phyloP scores from a whole-genome alignment of 345 rosid genomes.

The Eucalyptus albens region DNA sequence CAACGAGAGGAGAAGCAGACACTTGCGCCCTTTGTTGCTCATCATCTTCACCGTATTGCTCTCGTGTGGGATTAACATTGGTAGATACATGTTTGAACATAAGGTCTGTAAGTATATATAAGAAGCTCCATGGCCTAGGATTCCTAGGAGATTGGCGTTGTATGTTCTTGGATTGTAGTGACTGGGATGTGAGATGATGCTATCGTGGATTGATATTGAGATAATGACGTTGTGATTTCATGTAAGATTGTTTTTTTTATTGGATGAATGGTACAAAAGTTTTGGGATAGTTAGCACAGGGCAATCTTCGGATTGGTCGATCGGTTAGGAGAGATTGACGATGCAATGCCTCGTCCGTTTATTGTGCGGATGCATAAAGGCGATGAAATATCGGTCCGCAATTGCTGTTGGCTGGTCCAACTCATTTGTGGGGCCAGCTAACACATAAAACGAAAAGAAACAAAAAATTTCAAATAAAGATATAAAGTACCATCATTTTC shows the following conservation, averaged over 20 bases:
- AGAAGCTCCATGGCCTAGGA: neutral
- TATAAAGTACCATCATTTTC: rapidly evolving
- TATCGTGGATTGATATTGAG: neutral
- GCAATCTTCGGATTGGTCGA: neutral
- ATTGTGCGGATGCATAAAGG: neutral
- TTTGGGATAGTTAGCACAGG: neutral
- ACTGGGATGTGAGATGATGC: neutral
- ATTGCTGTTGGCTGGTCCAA: no score
- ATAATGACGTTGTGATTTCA: neutral
- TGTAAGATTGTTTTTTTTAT: neutral
- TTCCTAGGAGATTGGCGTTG: neutral
- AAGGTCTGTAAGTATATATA: neutral
- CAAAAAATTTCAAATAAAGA: rapidly evolving
- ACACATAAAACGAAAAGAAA: no score
- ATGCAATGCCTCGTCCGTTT: neutral
- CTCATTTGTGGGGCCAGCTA: no score
- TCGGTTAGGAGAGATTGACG: neutral
- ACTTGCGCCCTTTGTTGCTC: neutral
- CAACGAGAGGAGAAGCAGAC: neutral
- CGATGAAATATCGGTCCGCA: neutral
- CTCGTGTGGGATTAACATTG: neutral
- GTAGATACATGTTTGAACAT: no score
- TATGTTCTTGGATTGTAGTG: neutral
- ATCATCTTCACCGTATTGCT: neutral
- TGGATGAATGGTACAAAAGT: neutral